These are phyloP conservation scores for Geoglossum cookeanum DNA, from an alignment of 2,329 filamentous ascomycete genomes.

Conservation along the genomic window DNA sequence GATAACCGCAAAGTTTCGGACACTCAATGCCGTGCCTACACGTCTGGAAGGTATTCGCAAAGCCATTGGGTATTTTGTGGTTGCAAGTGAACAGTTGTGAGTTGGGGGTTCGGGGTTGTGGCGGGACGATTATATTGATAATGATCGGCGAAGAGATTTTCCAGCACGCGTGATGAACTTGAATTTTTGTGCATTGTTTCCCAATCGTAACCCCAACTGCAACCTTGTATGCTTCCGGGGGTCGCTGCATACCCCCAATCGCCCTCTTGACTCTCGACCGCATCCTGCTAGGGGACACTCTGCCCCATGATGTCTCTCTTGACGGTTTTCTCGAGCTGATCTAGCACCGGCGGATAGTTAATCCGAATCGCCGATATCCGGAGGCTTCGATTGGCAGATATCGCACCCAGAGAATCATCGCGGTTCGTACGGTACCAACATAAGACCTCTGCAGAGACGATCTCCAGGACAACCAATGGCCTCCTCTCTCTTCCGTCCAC, in stretches of 20 bases:
- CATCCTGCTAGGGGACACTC: not conserved
- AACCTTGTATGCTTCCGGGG: not conserved
- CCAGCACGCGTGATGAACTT: not conserved
- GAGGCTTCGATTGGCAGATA: not conserved
- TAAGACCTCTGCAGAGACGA: no score
- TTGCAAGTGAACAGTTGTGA: not conserved
- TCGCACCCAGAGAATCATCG: not conserved
- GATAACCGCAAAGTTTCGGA: not conserved
- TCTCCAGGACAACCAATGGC: no score
- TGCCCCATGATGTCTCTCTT: no score
- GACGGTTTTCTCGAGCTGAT: no score
- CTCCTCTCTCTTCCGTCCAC: no score
- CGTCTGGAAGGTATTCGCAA: conserved; percentile 3
- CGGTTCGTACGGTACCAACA: no score
- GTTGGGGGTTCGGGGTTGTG: not conserved
- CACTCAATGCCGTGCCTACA: not conserved
- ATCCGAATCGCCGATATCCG: not conserved
- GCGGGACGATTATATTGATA: not conserved
- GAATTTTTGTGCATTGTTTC: not conserved
- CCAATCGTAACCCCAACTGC: not conserved
- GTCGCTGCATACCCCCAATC: not conserved
- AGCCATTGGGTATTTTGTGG: not conserved
- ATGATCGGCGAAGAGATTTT: not conserved
- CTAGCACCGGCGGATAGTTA: no score
- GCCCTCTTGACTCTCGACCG: not conserved